Percentiles rank a stretch among this genome's conserved stretches.
phyloP scores from a whole-genome alignment of 148 eudicot genomes.

The Rheum nobile region DNA sequence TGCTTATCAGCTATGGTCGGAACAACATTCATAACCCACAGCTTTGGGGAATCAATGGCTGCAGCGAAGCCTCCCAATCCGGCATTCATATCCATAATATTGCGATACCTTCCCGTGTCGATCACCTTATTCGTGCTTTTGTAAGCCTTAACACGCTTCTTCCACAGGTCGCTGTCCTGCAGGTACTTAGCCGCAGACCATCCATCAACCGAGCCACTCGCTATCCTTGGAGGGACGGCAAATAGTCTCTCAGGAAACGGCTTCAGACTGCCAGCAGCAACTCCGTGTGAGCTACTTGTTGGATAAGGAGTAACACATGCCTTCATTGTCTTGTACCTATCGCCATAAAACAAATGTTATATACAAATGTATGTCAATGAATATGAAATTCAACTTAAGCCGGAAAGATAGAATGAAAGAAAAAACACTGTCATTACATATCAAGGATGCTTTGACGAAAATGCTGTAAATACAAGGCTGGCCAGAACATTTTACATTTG shows the following conservation, averaged over 20 bases:
- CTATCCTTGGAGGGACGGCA: constrained; percentile 51
- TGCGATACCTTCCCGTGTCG: constrained; percentile 45
- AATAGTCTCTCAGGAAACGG: constrained; percentile 47
- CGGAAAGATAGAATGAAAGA: no score
- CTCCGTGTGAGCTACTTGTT: constrained; percentile 3
- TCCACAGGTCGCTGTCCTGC: constrained; percentile 50
- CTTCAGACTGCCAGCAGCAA: constrained; percentile 18
- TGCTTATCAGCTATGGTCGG: constrained; percentile 46
- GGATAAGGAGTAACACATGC: constrained; percentile 53
- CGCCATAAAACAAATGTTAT: neutral
- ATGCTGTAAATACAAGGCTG: no score
- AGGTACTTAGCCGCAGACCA: constrained; percentile 37
- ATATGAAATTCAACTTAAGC: no score
- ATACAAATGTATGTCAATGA: no score
- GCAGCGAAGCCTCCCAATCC: constrained; percentile 77
- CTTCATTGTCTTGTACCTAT: constrained; percentile 67
- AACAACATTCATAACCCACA: constrained; percentile 76
- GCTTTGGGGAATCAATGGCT: constrained; percentile 52
- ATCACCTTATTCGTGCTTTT: constrained; percentile 40
- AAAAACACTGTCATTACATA: no score
- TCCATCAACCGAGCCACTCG: constrained; percentile 42
- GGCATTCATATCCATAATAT: no score
- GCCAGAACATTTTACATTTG: no score
- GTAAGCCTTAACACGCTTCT: constrained; percentile 45
- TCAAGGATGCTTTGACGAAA: no score